Evolutionary conservation across 306 rosid genomes (phyloP).

Genomic region (Cucurbita maxima): DNA sequence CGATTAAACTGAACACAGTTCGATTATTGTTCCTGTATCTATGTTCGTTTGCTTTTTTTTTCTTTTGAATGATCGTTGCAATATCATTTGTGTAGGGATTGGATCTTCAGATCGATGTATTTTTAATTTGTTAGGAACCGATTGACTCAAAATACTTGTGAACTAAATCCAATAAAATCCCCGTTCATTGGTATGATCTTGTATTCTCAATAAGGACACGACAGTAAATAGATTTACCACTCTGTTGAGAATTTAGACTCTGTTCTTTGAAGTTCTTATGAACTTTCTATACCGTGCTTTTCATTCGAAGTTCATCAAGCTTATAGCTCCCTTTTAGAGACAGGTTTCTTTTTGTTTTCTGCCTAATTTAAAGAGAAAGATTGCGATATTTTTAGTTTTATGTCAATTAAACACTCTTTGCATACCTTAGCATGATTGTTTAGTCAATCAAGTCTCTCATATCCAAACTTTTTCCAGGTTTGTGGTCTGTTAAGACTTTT

Average conservation of each 20-base stretch:
- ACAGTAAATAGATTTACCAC: background rate
- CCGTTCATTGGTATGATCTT: background rate
- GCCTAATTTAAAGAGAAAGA: background rate
- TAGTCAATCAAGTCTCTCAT: background rate
- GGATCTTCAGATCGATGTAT: background rate
- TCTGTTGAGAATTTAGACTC: background rate
- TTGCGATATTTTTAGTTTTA: no score
- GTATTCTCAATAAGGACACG: background rate
- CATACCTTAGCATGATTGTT: background rate
- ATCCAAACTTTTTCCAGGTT: background rate
- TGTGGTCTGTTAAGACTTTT: background rate
- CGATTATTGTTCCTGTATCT: background rate
- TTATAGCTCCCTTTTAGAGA: background rate
- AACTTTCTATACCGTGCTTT: no score
- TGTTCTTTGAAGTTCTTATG: background rate
- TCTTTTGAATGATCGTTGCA: background rate
- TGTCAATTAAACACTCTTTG: no score
- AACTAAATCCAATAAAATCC: background rate
- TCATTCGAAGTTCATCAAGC: background rate
- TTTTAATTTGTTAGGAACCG: background rate
- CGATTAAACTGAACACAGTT: background rate
- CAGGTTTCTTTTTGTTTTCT: background rate
- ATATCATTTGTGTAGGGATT: background rate
- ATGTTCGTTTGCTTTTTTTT: background rate
- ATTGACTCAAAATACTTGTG: background rate